Evolutionary conservation across 805 yeast species (phyloP), one percentile per base, ranked within the genome.

Genomic region (Candida gorgasii): DNA sequence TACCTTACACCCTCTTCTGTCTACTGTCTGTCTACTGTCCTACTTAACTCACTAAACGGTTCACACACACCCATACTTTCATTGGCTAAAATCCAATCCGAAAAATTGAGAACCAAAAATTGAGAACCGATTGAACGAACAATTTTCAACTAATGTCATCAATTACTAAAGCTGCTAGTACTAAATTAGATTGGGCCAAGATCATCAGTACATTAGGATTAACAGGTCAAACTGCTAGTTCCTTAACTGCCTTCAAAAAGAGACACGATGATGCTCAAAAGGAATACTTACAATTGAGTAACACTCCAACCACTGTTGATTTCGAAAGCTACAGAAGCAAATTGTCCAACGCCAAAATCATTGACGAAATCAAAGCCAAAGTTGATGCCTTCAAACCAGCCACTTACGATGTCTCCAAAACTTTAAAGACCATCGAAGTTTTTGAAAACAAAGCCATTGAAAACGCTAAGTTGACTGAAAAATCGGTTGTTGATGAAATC

Each of bases 191-290:
- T 79, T 93, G 98, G 97, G 82, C 93, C 62, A 84, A 85, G 73
- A 82, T 93, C 64, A 79, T 87, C 65, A 73, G 90, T 54, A 81
- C 89, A 55, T 79, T 93, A 63, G 97, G 97, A 47, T 79, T 93
- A 63, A 81, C 96, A 48, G 99, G 99, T 50, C 73, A 83, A 62
- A 93, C 99, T 49, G 95, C 96, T 47, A 63, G 86, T 41, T 80
- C 96, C 33, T 76, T 93, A 66, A 80, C 93, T 41, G 79, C 95
- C 22, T 93, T 93, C 85, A 90, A 90, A 75, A 92, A 93, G 87
- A 88, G 99, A 80, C 85, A 89, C 70, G 99, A 93, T 62, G 98
- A 93, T 67, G 98, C 98, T 56, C 86, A 89, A 76, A 84, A 88
- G 74, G 79, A 78, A 59, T 73, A 87, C 57, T 72, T 76, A 55